Evolutionary conservation across 352 stramenopile species (phyloP), one percentile per base, ranked within the genome.

Genomic region (Phytophthora pini): DNA sequence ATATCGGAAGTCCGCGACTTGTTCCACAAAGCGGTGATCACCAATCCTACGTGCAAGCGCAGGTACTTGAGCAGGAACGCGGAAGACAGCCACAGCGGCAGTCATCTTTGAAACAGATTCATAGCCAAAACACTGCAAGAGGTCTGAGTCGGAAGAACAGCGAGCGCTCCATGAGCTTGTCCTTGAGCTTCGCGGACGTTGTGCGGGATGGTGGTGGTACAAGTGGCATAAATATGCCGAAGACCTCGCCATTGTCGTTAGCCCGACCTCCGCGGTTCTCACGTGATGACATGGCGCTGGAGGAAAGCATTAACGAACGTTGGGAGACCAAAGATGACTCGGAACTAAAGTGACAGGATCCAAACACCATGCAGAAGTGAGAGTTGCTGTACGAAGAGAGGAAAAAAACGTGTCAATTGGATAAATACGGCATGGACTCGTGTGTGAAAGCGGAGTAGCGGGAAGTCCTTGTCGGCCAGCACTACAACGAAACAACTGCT

Each of bases 141-240:
- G 49, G 54, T 44, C 57, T 76, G 48, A 77, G 61, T 17, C 77
- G 86, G 22, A 94, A 94, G 65, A 77, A 71, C 15, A 84, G 82
- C 11, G 80, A 86, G 22, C 82, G 88, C 13, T 95, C 88, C 8
- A 82, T 95, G 70, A 95, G 87, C 67, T 93, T 95, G 36, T 95
- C 87, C 3, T 78, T 95, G 60, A 95, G 87, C 68, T 95, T 95
- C 74, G 88, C 88, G 0, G 88, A 95, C 47, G 88, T 95, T 11
- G 88, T 95, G 0, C 76, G 90, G 12, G 84, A 85, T 17, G 83
- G 85, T n/a, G 74, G 67, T 0, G 52, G 69, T 9, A 62, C 58
- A 36, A 62, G 45, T 60, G 40, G 41, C 29, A 32, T 29, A 61
- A 80, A 78, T 29, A 71, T 70, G 7, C 79, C 74, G 20, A 65